Evolutionary conservation across 225 moss, liverwort and hornwort genomes (phyloP).

Genomic region (Lunularia cruciata): DNA sequence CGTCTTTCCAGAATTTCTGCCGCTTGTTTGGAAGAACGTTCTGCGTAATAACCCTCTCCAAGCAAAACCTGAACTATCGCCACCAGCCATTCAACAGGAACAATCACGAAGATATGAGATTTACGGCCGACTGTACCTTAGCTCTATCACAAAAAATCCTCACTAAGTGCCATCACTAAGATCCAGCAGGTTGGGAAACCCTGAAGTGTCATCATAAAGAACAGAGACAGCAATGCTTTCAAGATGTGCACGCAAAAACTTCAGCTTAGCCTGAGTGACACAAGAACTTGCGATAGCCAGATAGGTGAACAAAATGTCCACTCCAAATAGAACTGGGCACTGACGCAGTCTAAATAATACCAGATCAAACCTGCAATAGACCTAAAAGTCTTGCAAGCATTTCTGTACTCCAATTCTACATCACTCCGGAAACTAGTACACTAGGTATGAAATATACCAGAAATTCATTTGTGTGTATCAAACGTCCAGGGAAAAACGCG

Average conservation of each 20-base stretch:
- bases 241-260: too few relatives aligned
- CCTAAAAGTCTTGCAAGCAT: not conserved
- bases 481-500: conserved; percentile 89
- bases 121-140: not conserved
- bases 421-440: not conserved
- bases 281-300: too few relatives aligned
- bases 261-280: too few relatives aligned
- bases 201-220: too few relatives aligned
- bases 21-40: conserved; percentile 93
- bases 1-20: conserved; percentile 72
- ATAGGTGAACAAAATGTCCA: too few relatives aligned
- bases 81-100: conserved; percentile 41
- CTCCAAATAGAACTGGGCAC: too few relatives aligned
- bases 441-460: conserved; percentile 55
- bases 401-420: not conserved
- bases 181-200: too few relatives aligned
- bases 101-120: conserved; percentile 28
- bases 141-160: too few relatives aligned
- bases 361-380: too few relatives aligned
- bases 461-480: conserved; percentile 96
- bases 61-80: conserved; percentile 95
- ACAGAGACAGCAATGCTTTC: too few relatives aligned
- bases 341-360: too few relatives aligned
- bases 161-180: too few relatives aligned
- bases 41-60: conserved; percentile 87